Evolutionary conservation across 2,329 filamentous ascomycete genomes (phyloP).

Genomic region (Monosporascus cannonballus): DNA sequence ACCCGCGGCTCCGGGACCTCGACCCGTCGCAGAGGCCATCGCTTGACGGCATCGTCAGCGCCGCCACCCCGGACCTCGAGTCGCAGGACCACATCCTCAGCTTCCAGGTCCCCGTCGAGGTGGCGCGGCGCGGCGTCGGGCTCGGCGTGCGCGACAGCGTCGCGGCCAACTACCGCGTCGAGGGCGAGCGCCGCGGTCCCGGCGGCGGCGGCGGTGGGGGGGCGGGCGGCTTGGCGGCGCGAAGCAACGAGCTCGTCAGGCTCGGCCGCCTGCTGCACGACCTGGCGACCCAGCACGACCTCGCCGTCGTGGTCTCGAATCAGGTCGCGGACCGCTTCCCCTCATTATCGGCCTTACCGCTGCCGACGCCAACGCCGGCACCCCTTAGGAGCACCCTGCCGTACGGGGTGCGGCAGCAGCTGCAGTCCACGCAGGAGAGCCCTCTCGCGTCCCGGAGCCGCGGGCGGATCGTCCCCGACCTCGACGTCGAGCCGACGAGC

Average conservation of each 20-base stretch:
- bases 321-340: conserved; percentile 87
- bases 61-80: conserved; percentile 83
- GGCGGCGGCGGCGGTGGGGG: conserved; percentile 35
- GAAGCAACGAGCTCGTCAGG: conserved; percentile 70
- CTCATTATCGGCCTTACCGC: not conserved
- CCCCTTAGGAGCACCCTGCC: conserved; percentile 11
- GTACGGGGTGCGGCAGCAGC: conserved; percentile 4
- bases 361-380: conserved; percentile 2
- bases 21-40: conserved; percentile 42
- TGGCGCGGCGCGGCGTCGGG: conserved; percentile 69
- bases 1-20: conserved; percentile 49
- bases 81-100: conserved; percentile 91
- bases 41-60: conserved; percentile 70
- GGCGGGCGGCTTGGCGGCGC: conserved; percentile 55
- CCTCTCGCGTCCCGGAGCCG: conserved; percentile 43
- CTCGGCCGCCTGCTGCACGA: conserved; percentile 70
- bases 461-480: conserved; percentile 21
- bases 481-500: conserved; percentile 31
- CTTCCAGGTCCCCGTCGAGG: conserved; percentile 84
- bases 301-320: conserved; percentile 89
- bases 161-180: conserved; percentile 90
- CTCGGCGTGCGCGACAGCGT: conserved; percentile 86
- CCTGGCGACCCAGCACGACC: conserved; percentile 64
- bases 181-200: conserved; percentile 59
- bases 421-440: conserved; percentile 35